Percentiles rank a stretch among this genome's conserved stretches.
These are phyloP conservation scores for Cutaneotrichosporon cyanovorans DNA, from an alignment of 1,284 basidiomycete species.

Conservation along the genomic window DNA sequence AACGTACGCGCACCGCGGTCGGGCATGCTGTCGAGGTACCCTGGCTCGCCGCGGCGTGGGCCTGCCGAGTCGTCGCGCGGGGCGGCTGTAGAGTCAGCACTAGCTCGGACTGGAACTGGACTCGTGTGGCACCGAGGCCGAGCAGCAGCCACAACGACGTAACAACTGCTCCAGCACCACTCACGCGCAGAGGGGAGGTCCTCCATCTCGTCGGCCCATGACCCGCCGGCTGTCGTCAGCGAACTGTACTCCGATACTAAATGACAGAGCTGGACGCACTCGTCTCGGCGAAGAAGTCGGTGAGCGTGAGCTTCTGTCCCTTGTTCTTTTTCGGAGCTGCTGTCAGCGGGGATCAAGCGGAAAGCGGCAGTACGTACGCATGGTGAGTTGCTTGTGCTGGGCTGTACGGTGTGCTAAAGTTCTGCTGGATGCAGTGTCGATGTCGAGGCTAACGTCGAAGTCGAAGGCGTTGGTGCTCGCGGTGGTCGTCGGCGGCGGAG, in stretches of 20 bases:
- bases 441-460: too few relatives aligned
- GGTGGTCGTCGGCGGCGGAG: too few relatives aligned
- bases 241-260: background rate
- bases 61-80: conserved; percentile 36
- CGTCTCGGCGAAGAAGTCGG: conserved; percentile 85
- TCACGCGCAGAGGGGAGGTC: conserved; percentile 11
- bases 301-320: conserved; percentile 80
- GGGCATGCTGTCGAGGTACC: conserved; percentile 46
- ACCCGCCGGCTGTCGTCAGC: conserved; percentile 5
- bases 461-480: too few relatives aligned
- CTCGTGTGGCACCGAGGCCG: conserved; percentile 1
- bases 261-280: too few relatives aligned
- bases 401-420: background rate
- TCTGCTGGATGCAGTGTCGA: too few relatives aligned
- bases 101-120: background rate
- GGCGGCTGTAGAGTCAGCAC: conserved; percentile 39
- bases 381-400: background rate
- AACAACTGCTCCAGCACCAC: conserved; percentile 13
- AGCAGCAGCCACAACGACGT: background rate
- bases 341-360: background rate
- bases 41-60: conserved; percentile 42
- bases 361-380: conserved; percentile 1
- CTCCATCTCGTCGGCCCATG: conserved; percentile 14
- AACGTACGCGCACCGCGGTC: conserved; percentile 30
- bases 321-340: conserved; percentile 57